Conservation (phyloP, 371 early-diverging fungal species). For the Sporodiniella umbellata region DNA sequence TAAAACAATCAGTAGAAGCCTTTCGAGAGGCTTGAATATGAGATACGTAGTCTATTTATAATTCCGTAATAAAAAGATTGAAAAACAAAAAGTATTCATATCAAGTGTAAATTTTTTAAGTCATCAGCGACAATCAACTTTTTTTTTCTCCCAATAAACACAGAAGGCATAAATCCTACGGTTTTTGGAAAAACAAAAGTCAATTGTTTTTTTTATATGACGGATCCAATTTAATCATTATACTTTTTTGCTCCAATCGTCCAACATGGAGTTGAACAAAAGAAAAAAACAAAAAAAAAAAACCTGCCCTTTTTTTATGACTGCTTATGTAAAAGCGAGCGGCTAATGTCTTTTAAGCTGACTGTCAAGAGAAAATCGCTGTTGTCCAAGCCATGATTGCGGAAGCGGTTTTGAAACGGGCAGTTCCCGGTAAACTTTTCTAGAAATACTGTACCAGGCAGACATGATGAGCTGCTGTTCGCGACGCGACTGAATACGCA, state of each 20-base stretch:
- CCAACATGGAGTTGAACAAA: no score
- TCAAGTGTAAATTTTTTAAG: background rate
- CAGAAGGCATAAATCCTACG: background rate
- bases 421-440: constrained; percentile 44
- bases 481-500: constrained; percentile 52
- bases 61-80: no score
- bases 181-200: background rate
- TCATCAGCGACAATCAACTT: background rate
- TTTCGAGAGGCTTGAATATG: no score
- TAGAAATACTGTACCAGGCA: constrained; percentile 70
- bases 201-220: background rate
- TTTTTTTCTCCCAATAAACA: background rate
- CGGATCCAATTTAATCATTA: background rate
- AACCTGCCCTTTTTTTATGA: background rate
- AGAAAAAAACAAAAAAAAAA: background rate
- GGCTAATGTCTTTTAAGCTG: constrained; percentile 57
- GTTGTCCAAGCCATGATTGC: constrained; percentile 73
- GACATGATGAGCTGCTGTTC: constrained; percentile 74
- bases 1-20: no score
- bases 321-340: no score
- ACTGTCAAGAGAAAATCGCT: constrained; percentile 56
- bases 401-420: constrained; percentile 48
- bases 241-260: background rate
- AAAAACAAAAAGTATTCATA: background rate
- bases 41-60: no score